These are phyloP conservation scores for Erigeron canadensis DNA, from an alignment of 129 eudicot species.

Conservation along the genomic window DNA sequence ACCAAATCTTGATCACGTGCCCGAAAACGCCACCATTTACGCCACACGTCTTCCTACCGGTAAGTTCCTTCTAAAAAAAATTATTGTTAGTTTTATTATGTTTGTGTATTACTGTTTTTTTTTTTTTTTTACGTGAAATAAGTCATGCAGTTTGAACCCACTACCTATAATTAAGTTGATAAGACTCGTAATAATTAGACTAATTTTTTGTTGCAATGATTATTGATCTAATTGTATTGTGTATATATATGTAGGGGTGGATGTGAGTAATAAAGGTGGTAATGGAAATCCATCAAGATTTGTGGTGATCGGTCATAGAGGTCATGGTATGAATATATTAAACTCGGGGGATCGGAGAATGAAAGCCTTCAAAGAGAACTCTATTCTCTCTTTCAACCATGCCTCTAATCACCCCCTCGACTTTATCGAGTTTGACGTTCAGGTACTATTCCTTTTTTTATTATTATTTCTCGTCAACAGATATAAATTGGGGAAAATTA, in stretches of 20 bases:
- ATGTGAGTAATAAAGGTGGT: slow-evolving; percentile 41
- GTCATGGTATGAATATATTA: slow-evolving; percentile 82
- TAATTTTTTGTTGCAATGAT: background rate
- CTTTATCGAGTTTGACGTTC: slow-evolving; percentile 92
- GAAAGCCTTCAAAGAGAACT: slow-evolving; percentile 76
- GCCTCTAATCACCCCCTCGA: slow-evolving; percentile 63
- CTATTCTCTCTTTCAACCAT: slow-evolving; percentile 72
- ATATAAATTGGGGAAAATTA: too few relatives aligned
- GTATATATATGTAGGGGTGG: slow-evolving; percentile 34
- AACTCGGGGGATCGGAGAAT: slow-evolving; percentile 78
- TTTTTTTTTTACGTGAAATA: background rate
- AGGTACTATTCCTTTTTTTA: slow-evolving; percentile 44
- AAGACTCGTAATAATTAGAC: too few relatives aligned
- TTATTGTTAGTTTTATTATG: background rate
- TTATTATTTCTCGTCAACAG: too few relatives aligned
- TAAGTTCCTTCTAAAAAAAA: background rate
- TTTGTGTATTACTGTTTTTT: background rate
- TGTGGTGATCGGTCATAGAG: slow-evolving; percentile 85
- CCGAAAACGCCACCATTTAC: slow-evolving; percentile 48
- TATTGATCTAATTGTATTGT: background rate
- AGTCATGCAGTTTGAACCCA: too few relatives aligned
- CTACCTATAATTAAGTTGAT: too few relatives aligned
- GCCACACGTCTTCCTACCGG: slow-evolving; percentile 52
- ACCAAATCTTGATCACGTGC: slow-evolving; percentile 71
- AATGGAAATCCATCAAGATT: slow-evolving; percentile 42